Evolutionary conservation across 257 asterid genomes (phyloP).

Genomic region (Cynanchum wilfordii): DNA sequence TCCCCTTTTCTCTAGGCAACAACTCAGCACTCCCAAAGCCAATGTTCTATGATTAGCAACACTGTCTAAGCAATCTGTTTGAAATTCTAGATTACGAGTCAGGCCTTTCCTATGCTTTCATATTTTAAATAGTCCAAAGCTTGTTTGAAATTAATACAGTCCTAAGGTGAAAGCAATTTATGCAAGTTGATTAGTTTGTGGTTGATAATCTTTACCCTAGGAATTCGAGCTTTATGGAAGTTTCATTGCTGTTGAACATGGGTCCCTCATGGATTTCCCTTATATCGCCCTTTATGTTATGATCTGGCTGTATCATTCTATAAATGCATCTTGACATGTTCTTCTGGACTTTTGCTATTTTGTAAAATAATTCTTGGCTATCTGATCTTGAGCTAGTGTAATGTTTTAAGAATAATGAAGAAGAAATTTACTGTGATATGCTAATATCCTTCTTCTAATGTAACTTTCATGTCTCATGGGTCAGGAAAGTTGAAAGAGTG

Average conservation of each 20-base stretch:
- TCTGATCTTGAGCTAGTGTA: slow-evolving; percentile 1
- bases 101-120: background rate
- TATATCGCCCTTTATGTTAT: background rate
- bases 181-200: background rate
- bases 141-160: background rate
- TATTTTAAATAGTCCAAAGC: background rate
- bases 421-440: background rate
- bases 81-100: background rate
- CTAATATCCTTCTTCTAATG: background rate
- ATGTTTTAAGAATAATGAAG: background rate
- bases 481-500: slow-evolving; percentile 72
- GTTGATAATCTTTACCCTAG: background rate
- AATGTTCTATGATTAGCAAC: background rate
- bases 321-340: background rate
- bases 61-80: background rate
- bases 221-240: background rate
- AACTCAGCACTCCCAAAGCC: background rate
- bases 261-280: background rate
- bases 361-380: background rate
- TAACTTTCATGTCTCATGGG: slow-evolving; percentile 23
- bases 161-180: background rate
- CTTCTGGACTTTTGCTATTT: background rate
- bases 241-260: background rate
- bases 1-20: too few relatives aligned
- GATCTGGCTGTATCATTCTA: background rate